These are phyloP conservation scores for Artemisia argyi DNA, from an alignment of 129 eudicot genomes.

Conservation along the genomic window DNA sequence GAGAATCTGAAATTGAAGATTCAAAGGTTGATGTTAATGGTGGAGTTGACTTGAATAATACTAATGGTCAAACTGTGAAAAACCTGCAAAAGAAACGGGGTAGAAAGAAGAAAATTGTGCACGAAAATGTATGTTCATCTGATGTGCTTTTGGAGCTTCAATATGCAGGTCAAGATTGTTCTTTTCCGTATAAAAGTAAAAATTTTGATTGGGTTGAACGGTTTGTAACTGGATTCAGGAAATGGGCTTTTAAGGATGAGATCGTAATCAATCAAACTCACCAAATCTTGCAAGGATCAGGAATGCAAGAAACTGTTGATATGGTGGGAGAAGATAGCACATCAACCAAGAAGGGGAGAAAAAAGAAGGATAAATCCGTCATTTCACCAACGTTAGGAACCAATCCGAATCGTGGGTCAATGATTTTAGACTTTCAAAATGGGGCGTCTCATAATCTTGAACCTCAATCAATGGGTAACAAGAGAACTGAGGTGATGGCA, in stretches of 20 bases:
- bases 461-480: slow-evolving; percentile 24
- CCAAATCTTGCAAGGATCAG: slow-evolving; percentile 14
- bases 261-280: slow-evolving; percentile 7
- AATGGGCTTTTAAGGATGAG: slow-evolving; percentile 33
- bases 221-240: slow-evolving; percentile 44
- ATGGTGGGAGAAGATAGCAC: neutral
- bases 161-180: slow-evolving; percentile 47
- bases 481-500: slow-evolving; percentile 21
- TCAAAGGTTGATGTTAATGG: slow-evolving; percentile 3
- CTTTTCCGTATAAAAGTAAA: slow-evolving; percentile 28
- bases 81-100: slow-evolving; percentile 37
- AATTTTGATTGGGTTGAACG: slow-evolving; percentile 37
- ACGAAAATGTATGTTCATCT: slow-evolving; percentile 33
- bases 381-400: slow-evolving; percentile 11
- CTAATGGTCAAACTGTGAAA: slow-evolving; percentile 19
- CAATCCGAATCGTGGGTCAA: slow-evolving; percentile 17
- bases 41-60: slow-evolving; percentile 19
- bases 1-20: slow-evolving; percentile 27
- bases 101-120: slow-evolving; percentile 32
- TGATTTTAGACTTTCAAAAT: slow-evolving; percentile 27
- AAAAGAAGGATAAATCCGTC: slow-evolving; percentile 24
- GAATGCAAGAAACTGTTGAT: too few relatives aligned
- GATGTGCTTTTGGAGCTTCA: slow-evolving; percentile 52
- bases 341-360: slow-evolving; percentile 36
- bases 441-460: slow-evolving; percentile 22